Evolutionary conservation across 257 asterid genomes (phyloP), one percentile per base, ranked within the genome.

Genomic region (Capsicum baccatum): DNA sequence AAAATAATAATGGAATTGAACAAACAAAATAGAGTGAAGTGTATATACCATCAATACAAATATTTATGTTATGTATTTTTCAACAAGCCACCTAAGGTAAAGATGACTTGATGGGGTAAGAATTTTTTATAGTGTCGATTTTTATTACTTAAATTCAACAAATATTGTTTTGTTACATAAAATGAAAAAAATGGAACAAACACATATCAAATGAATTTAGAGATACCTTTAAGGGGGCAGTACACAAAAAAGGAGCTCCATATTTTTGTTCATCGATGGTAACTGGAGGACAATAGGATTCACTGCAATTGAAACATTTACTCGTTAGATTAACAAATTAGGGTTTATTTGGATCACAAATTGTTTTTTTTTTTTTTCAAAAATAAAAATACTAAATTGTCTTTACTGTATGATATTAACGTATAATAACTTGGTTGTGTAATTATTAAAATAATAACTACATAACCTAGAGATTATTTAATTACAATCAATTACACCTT

Each of bases 151-250:
- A 64, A 64, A 5, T 64, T 6, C 1, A 67, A 37, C 3, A 68
- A 68, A 68, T 68, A 37, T 37, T 8, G 0, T 6, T 2, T 37
- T 8, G 0, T 6, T 2, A 56, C 19, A 15, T 14, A 56, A 15
- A 56, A 2, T 5, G 62, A 14, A 56, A 56, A 19, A n/a, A 15
- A 10, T 1, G 0, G n/a, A 64, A 26, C 2, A 62, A 19, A n/a
- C 35, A 19, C 10, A 21, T 59, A 62, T 9, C 3, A 66, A 35
- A 35, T 66, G 73, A 35, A 66, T 66, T 7, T 47, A 47, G 79
- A 6, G 67, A 69, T 50, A 88, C 94, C 93, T 91, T 91, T 19
- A 91, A 87, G 10, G 93, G 94, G 55, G 92, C 81, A 1, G 92
- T 88, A 88, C 94, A 91, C 21, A 90, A 78, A 85, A 80, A 88